Evolutionary conservation across 495 filamentous ascomycete species (phyloP).

Genomic region (Bombardia bombarda): DNA sequence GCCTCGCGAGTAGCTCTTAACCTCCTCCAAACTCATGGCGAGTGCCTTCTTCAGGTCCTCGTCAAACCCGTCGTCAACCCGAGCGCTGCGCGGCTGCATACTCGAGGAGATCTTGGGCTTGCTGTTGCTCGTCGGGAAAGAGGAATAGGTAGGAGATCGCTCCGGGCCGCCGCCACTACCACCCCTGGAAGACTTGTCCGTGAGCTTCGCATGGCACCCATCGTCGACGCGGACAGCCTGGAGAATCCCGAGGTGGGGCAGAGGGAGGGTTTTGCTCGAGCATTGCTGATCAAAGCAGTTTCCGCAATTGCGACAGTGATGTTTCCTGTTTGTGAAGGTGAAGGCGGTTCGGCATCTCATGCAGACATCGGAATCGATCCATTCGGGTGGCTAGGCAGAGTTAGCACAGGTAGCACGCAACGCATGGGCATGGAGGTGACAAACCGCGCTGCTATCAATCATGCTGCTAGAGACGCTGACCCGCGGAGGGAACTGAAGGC

Average conservation of each 20-base stretch:
- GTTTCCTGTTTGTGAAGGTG: conserved; percentile 95
- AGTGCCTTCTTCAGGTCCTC: conserved; percentile 89
- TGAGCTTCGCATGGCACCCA: conserved; percentile 85
- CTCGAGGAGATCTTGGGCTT: conserved; percentile 34
- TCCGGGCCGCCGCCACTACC: conserved; percentile 18
- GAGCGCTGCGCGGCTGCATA: conserved; percentile 85
- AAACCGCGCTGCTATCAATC: conserved; percentile 89
- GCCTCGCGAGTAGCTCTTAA: conserved; percentile 51
- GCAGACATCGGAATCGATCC: conserved; percentile 96
- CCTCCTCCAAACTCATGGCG: conserved; percentile 94
- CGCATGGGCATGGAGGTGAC: not conserved
- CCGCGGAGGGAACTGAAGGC: conserved; percentile 82
- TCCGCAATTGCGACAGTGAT: conserved; percentile 95
- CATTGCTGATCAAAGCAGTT: conserved; percentile 94
- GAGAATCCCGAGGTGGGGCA: conserved; percentile 88
- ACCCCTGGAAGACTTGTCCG: conserved; percentile 54
- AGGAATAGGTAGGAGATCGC: conserved; percentile 22
- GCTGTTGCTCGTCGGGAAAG: conserved; percentile 28
- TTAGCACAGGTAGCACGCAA: conserved; percentile 1
- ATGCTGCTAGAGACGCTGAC: conserved; percentile 85
- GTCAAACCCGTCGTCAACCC: conserved; percentile 79
- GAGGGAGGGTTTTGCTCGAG: conserved; percentile 76
- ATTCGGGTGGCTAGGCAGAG: conserved; percentile 76
- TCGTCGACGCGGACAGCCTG: conserved; percentile 94
- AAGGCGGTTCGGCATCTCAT: conserved; percentile 96